phyloP scores from a whole-genome alignment of 2,329 filamentous ascomycete species.

The Curvularia verruculosa region DNA sequence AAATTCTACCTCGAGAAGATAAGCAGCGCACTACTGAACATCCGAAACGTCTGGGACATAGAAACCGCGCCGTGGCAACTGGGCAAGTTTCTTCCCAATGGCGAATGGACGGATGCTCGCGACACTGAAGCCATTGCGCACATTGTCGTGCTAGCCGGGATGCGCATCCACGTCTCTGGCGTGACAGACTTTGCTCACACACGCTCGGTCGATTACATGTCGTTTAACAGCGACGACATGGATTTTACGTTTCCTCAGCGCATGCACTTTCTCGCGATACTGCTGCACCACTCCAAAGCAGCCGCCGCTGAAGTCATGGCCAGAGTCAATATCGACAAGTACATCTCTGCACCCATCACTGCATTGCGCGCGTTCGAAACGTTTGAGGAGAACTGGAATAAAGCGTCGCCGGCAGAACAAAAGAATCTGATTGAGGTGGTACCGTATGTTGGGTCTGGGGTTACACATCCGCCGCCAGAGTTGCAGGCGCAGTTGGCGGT shows the following conservation, averaged over 20 bases:
- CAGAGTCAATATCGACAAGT: background rate
- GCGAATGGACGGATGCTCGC: conserved; percentile 2
- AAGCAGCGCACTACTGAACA: background rate
- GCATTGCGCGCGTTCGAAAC: background rate
- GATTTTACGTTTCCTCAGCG: conserved; percentile 11
- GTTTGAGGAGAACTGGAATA: background rate
- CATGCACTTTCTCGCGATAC: background rate
- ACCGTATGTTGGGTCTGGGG: conserved; percentile 1
- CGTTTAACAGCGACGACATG: conserved; percentile 1
- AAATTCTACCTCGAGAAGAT: conserved; percentile 1
- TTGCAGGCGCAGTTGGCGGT: background rate
- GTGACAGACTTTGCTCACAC: conserved; percentile 2
- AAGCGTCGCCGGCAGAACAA: background rate
- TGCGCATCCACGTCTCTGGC: conserved; percentile 2
- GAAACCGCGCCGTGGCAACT: background rate
- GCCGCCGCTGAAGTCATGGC: conserved; percentile 9
- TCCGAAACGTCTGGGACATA: background rate
- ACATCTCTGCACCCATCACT: conserved; percentile 1
- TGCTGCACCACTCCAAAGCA: conserved; percentile 8
- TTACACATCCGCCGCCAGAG: conserved; percentile 2
- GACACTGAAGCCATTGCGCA: conserved; percentile 8
- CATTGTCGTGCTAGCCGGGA: background rate
- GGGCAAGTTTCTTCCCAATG: background rate
- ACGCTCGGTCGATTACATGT: background rate
- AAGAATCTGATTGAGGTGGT: background rate